These are phyloP conservation scores for Colletotrichum graminicola DNA, from an alignment of 2,329 filamentous ascomycete species.

Conservation along the genomic window DNA sequence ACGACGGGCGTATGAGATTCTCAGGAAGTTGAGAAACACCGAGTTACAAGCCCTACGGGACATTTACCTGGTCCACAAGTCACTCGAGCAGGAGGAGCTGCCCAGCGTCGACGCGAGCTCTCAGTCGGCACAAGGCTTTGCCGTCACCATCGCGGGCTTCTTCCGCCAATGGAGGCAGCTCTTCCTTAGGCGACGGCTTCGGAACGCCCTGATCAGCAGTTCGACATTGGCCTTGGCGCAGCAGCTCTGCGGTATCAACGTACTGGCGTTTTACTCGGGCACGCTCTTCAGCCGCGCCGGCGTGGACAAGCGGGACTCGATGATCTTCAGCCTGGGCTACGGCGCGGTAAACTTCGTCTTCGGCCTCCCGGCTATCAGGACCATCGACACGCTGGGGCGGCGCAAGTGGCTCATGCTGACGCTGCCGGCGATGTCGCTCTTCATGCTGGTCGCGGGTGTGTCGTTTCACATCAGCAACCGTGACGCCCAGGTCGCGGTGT, in stretches of 20 bases:
- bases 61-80: conserved; percentile 54
- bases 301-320: conserved; percentile 43
- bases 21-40: conserved; percentile 54
- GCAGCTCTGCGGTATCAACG: conserved; percentile 54
- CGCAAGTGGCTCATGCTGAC: conserved; percentile 59
- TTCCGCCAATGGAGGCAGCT: conserved; percentile 47
- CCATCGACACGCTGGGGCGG: conserved; percentile 56
- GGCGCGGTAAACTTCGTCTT: conserved; percentile 59
- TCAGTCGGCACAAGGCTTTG: conserved; percentile 8
- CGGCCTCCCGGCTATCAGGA: conserved; percentile 55
- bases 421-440: conserved; percentile 58
- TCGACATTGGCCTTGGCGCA: conserved; percentile 50
- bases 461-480: conserved; percentile 47
- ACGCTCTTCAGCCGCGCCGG: conserved; percentile 46
- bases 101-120: background rate
- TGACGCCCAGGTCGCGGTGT: conserved; percentile 46
- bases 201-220: conserved; percentile 50
- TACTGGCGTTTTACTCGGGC: conserved; percentile 59
- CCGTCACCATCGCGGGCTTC: conserved; percentile 47
- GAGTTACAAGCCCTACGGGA: conserved; percentile 58
- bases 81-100: conserved; percentile 48
- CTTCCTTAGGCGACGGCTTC: conserved; percentile 47
- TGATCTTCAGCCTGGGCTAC: conserved; percentile 51
- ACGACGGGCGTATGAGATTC: conserved; percentile 50
- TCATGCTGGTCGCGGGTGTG: conserved; percentile 55